phyloP scores from a whole-genome alignment of 495 filamentous ascomycete species.

The Aspergillus homomorphus region DNA sequence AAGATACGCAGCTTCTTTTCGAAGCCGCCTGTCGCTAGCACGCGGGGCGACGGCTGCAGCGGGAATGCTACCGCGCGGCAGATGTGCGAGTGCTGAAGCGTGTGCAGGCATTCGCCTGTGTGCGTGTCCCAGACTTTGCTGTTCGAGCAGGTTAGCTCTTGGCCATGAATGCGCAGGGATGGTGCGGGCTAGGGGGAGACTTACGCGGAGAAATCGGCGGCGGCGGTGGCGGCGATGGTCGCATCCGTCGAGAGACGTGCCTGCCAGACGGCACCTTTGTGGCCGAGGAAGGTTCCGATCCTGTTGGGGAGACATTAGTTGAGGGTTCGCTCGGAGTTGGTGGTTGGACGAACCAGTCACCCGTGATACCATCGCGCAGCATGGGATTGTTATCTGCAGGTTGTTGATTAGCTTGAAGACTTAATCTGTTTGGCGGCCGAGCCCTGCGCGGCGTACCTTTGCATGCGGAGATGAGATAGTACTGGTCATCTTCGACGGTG shows the following conservation, averaged over 20 bases:
- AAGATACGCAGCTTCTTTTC: slow-evolving; percentile 97
- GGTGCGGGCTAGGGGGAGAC: slow-evolving; percentile 23
- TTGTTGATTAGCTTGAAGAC: slow-evolving; percentile 6
- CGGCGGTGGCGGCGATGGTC: slow-evolving; percentile 82
- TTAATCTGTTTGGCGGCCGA: not conserved
- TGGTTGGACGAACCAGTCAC: slow-evolving; percentile 69
- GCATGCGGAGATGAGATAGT: slow-evolving; percentile 96
- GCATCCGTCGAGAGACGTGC: slow-evolving; percentile 86
- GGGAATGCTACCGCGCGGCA: slow-evolving; percentile 92
- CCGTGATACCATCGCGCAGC: slow-evolving; percentile 94
- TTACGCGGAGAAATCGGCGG: slow-evolving; percentile 93
- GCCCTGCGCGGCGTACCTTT: slow-evolving; percentile 61
- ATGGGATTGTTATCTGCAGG: slow-evolving; percentile 88
- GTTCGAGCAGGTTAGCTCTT: slow-evolving; percentile 5
- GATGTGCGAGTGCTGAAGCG: slow-evolving; percentile 88
- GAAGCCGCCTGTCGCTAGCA: slow-evolving; percentile 86
- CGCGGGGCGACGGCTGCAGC: slow-evolving; percentile 63
- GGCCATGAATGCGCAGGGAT: not conserved
- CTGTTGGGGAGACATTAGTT: slow-evolving; percentile 31
- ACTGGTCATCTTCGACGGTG: slow-evolving; percentile 78
- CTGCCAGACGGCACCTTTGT: slow-evolving; percentile 98
- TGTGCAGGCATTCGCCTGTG: slow-evolving; percentile 84
- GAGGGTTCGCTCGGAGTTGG: not conserved
- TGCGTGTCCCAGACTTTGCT: slow-evolving; percentile 97
- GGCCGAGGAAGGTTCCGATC: slow-evolving; percentile 97